phyloP scores from a whole-genome alignment of 2,329 filamentous ascomycete species.

The Exophiala spinifera region DNA sequence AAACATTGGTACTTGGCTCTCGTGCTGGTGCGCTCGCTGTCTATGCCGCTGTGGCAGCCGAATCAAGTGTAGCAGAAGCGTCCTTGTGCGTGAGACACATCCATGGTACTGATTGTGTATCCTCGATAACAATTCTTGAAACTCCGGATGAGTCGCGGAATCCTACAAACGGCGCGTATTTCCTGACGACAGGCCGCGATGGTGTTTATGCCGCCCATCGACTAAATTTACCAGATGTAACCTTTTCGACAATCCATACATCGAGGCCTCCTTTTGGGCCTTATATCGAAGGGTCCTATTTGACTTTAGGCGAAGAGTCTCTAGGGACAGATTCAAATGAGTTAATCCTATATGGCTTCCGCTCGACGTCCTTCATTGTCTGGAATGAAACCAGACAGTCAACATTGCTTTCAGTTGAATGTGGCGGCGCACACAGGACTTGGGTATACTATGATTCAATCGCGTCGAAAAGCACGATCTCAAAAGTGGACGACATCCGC shows the following conservation, averaged over 20 bases:
- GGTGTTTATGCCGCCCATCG: conserved; percentile 68
- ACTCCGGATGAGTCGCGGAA: conserved; percentile 21
- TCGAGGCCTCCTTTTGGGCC: conserved; percentile 68
- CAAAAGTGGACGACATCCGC: neutral
- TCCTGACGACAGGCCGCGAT: conserved; percentile 74
- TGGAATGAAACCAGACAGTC: conserved; percentile 72
- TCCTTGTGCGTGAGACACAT: conserved; percentile 28
- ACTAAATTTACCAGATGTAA: conserved; percentile 20
- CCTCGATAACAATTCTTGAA: conserved; percentile 56
- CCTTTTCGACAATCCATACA: conserved; percentile 58
- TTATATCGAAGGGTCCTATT: conserved; percentile 70
- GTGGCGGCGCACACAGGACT: conserved; percentile 77
- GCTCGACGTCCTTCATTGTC: conserved; percentile 72
- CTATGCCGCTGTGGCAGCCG: conserved; percentile 36
- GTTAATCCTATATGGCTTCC: conserved; percentile 76
- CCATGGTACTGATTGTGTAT: conserved; percentile 64
- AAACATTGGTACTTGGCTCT: conserved; percentile 53
- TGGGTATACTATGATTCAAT: conserved; percentile 57
- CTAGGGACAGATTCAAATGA: conserved; percentile 35
- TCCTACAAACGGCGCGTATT: conserved; percentile 37
- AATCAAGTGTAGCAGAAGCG: conserved; percentile 20
- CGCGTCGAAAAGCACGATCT: neutral
- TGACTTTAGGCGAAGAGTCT: conserved; percentile 40
- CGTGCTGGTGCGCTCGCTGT: conserved; percentile 54
- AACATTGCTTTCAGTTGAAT: conserved; percentile 70